A percentile compares a stretch with the other conserved stretches of the same genome.
Conservation (phyloP, 1,284 basidiomycete species). For the Ceratobasidium sp. region DNA sequence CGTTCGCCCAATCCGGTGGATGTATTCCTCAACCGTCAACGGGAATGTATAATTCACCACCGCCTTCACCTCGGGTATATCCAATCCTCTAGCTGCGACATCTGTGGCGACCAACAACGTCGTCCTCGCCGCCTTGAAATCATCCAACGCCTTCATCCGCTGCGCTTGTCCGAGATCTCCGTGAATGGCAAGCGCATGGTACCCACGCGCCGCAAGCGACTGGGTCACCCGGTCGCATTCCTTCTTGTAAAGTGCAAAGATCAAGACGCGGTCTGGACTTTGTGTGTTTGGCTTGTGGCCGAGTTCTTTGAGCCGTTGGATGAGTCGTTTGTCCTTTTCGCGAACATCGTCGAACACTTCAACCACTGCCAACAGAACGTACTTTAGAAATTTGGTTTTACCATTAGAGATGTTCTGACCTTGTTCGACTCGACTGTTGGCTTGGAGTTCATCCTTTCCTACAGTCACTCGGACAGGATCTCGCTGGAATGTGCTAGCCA, state of each 20-base stretch:
- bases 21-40: conserved; percentile 92
- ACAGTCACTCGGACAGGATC: conserved; percentile 92
- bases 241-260: conserved; percentile 98
- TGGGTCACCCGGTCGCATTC: conserved; percentile 91
- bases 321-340: conserved; percentile 75
- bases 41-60: conserved; percentile 98
- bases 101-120: conserved; percentile 95
- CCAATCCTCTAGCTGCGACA: conserved; percentile 94
- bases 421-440: conserved; percentile 90
- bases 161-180: conserved; percentile 92
- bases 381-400: not conserved
- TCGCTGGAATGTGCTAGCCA: conserved; percentile 91
- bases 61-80: conserved; percentile 94
- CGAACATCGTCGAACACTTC: conserved; percentile 90
- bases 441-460: conserved; percentile 93
- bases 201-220: conserved; percentile 80
- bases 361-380: conserved; percentile 55
- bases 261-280: conserved; percentile 61
- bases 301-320: conserved; percentile 27
- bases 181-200: conserved; percentile 87
- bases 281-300: conserved; percentile 27
- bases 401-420: conserved; percentile 46
- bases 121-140: conserved; percentile 87
- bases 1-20: conserved; percentile 96
- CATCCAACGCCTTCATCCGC: conserved; percentile 85